These are phyloP conservation scores for Sporisorium graminicola DNA, from an alignment of 1,284 basidiomycete species.

Conservation along the genomic window DNA sequence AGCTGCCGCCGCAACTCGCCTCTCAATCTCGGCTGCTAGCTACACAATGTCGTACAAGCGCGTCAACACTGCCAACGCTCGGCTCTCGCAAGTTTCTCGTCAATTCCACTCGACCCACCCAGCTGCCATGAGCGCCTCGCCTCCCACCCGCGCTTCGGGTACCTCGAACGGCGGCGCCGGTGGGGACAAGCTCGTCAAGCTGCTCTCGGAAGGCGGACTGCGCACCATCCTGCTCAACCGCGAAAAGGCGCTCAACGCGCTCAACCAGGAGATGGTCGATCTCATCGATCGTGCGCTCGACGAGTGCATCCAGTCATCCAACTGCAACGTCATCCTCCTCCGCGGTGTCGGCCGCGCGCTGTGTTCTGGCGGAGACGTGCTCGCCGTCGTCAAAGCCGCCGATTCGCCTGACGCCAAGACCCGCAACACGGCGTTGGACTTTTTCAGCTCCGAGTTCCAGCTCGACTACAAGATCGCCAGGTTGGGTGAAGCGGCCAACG, in stretches of 20 bases:
- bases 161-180: conserved; percentile 1
- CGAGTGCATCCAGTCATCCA: conserved; percentile 72
- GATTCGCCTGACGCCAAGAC: conserved; percentile 45
- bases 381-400: conserved; percentile 71
- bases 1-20: conserved; percentile 1
- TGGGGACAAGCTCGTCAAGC: conserved; percentile 49
- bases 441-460: conserved; percentile 94
- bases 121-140: conserved; percentile 21
- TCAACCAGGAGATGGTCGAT: conserved; percentile 85
- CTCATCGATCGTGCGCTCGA: conserved; percentile 80
- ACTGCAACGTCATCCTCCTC: conserved; percentile 59
- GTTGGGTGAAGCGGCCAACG: conserved; percentile 47
- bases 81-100: conserved; percentile 43
- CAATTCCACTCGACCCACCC: conserved; percentile 28
- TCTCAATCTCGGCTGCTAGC: not conserved
- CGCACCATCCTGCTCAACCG: conserved; percentile 85
- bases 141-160: conserved; percentile 8
- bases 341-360: conserved; percentile 81
- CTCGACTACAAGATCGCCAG: conserved; percentile 86
- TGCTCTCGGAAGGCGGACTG: conserved; percentile 51
- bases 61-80: conserved; percentile 22
- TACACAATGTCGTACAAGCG: conserved; percentile 31
- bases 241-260: conserved; percentile 85
- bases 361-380: conserved; percentile 95
- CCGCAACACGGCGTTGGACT: conserved; percentile 78